Evolutionary conservation across 2,329 filamentous ascomycete species (phyloP).

Genomic region (Talaromyces amestolkiae): DNA sequence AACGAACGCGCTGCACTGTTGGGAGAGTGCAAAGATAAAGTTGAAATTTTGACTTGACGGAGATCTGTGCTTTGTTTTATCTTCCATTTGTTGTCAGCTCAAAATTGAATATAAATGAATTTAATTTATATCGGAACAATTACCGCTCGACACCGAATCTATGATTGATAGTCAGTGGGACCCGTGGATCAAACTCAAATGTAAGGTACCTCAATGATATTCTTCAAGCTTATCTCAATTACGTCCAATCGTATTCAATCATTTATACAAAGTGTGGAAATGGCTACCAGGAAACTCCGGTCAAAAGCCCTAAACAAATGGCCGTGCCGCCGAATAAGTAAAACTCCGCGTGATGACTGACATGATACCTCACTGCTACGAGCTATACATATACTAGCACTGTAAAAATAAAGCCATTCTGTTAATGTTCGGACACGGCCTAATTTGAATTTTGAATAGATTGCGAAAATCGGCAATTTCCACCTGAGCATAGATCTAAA

Average conservation of each 20-base stretch:
- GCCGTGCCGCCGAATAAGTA: neutral
- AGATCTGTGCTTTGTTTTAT: neutral
- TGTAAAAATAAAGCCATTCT: neutral
- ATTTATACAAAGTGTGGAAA: neutral
- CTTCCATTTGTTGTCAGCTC: neutral
- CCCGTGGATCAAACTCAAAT: neutral
- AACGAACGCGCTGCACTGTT: neutral
- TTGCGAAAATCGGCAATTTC: constrained; percentile 5
- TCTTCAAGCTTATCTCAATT: neutral
- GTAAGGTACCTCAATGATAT: neutral
- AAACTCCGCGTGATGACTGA: constrained; percentile 2
- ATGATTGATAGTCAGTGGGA: constrained; percentile 2
- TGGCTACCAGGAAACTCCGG: constrained; percentile 8
- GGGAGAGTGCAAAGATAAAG: constrained; percentile 4
- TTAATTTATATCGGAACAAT: neutral
- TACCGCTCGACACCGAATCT: neutral
- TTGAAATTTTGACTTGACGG: neutral
- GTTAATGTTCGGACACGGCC: neutral
- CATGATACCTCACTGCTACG: neutral
- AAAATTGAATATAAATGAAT: neutral
- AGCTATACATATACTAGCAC: neutral
- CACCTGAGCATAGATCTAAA: neutral
- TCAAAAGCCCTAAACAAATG: constrained; percentile 11
- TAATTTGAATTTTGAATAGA: neutral
- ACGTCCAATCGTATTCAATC: neutral